Conservation (phyloP, 768 basidiomycete species). For the Mycena leptocephala region DNA sequence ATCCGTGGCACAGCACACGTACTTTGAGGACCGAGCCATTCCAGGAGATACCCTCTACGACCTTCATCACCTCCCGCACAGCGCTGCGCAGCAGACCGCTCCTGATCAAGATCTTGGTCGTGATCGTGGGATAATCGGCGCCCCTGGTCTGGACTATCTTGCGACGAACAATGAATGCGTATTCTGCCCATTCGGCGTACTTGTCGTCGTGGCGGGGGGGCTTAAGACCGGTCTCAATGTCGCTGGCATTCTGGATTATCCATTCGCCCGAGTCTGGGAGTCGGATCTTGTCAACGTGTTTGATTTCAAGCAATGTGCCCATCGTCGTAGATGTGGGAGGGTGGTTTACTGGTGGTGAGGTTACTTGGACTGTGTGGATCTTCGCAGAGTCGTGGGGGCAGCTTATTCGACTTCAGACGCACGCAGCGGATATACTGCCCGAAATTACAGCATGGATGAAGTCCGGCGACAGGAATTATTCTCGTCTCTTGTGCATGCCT, state of each 20-base stretch:
- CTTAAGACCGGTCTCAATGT: neutral
- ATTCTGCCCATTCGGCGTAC: neutral
- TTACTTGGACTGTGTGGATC: too few relatives aligned
- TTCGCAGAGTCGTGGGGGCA: too few relatives aligned
- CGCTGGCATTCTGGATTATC: neutral
- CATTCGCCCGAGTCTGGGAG: neutral
- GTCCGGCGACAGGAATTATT: too few relatives aligned
- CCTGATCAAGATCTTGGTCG: neutral
- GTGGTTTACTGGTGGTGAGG: too few relatives aligned
- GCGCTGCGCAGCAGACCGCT: neutral
- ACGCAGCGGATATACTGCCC: too few relatives aligned
- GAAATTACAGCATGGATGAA: too few relatives aligned
- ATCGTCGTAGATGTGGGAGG: too few relatives aligned
- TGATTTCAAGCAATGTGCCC: neutral
- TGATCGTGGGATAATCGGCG: neutral
- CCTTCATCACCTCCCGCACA: neutral
- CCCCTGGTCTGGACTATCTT: neutral
- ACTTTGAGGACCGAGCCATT: neutral
- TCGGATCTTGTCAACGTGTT: neutral
- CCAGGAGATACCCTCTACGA: neutral
- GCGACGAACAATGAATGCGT: neutral
- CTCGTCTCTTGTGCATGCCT: too few relatives aligned
- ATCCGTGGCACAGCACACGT: neutral
- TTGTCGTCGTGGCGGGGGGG: neutral
- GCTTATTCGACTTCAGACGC: too few relatives aligned